Base-by-base conservation (phyloP, 257 asterid genomes). In the Cruciata laevipes region DNA sequence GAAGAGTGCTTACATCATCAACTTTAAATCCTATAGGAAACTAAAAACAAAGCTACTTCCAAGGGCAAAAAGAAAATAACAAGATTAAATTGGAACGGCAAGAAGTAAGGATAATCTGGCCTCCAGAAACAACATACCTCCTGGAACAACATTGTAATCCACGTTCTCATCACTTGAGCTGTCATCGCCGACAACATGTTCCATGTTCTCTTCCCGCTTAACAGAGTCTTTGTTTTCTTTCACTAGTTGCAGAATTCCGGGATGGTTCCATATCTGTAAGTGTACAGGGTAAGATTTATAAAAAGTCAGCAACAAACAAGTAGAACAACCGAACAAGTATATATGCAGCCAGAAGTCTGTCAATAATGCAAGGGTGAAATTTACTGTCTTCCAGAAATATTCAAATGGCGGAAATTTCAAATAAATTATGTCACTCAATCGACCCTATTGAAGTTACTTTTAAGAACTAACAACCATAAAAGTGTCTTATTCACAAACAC, bases 211-310 rank as follows among this genome's bases (percentile, higher is more conserved):
- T 80, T 88, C 99, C 71, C 82, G 81, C 75, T 82, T 87, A 60
- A 69, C 81, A 70, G 80, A 71, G 64, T 83, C 91, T 80, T 79
- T 88, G 82, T 81, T 84, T 76, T 90, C 95, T 76, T 85, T 88
- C 89, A 82, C 83, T 70, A 93, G 77, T 83, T 85, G 95, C 83
- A 93, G 77, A 76, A 88, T 84, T 61, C 99, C 99, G 80, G 99
- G 99, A 87, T 93, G 99, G 75, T 93, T 93, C 97, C 97, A 93
- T 78, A 93, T 93, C 99, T 93, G 76, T 74, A 79, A 55, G 33
- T 33, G 12, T 7, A 25, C 40, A 66, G 37, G 59, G 17, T 3
- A 44, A 51, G 38, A 35, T 56, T 61, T 65, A 7, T 18, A 5
- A 16, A 42, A 24, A 44, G 23, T 42, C 23, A 65, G 3, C 14